A percentile compares a stretch with the other conserved stretches of the same genome.
Evolutionary conservation across 345 rosid genomes (phyloP).

Genomic region (Adansonia digitata): DNA sequence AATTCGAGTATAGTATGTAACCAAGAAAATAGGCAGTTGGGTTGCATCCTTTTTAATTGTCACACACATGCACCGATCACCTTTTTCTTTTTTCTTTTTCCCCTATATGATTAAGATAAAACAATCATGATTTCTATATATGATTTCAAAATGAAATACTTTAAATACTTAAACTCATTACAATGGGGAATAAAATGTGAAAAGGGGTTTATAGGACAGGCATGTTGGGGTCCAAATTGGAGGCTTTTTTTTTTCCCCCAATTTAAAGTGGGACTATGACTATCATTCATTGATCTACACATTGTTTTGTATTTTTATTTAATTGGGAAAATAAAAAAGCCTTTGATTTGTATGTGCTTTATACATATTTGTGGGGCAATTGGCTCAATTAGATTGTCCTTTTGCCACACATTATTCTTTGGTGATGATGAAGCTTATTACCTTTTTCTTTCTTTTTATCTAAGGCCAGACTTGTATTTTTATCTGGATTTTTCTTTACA

Average conservation of each 20-base stretch:
- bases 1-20: background rate
- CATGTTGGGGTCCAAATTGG: constrained; percentile 55
- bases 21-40: constrained; percentile 1
- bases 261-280: constrained; percentile 34
- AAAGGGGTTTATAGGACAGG: constrained; percentile 23
- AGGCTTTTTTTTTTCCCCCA: constrained; percentile 35
- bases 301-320: constrained; percentile 8
- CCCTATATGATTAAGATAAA: background rate
- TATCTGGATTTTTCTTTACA: background rate
- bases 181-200: constrained; percentile 20
- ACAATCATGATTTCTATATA: background rate
- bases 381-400: background rate
- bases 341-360: constrained; percentile 28
- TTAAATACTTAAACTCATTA: background rate
- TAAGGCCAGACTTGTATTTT: constrained; percentile 9
- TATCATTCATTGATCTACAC: constrained; percentile 15
- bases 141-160: background rate
- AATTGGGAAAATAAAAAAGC: constrained; percentile 34
- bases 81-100: too few species aligned
- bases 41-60: background rate
- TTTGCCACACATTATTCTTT: background rate
- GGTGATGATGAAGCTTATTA: background rate
- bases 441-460: background rate
- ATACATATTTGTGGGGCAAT: background rate
- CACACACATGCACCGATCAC: constrained; percentile 9